These are phyloP conservation scores for Aspergillus pseudotamarii DNA, from an alignment of 2,329 filamentous ascomycete genomes.

Conservation along the genomic window DNA sequence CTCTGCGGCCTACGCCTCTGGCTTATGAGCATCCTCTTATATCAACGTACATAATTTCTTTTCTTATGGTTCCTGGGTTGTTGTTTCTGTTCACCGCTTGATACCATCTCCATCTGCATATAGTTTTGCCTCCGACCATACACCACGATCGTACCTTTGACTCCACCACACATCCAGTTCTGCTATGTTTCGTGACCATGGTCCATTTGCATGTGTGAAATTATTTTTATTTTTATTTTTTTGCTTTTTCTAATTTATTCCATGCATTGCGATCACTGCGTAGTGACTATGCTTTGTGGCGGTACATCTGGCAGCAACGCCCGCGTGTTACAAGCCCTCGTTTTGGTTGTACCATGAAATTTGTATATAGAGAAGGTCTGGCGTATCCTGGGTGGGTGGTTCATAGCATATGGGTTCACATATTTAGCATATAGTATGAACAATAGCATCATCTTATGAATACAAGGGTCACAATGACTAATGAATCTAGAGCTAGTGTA, in stretches of 20 bases:
- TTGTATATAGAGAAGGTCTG: conserved; percentile 1
- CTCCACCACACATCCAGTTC: not conserved
- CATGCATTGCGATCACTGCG: not conserved
- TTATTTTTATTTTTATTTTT: not conserved
- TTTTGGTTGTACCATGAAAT: not conserved
- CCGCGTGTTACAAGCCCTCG: not conserved
- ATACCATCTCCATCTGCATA: conserved; percentile 15
- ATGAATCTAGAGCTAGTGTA: not conserved
- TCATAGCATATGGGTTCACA: not conserved
- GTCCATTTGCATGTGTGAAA: not conserved
- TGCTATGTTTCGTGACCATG: not conserved
- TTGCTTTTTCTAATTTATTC: not conserved
- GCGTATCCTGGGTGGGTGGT: not conserved
- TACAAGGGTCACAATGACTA: not conserved
- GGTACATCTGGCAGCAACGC: not conserved
- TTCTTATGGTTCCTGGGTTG: not conserved
- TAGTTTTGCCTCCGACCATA: conserved; percentile 13
- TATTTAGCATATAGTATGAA: not conserved
- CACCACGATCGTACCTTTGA: not conserved
- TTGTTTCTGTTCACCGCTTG: conserved; percentile 3
- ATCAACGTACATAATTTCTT: not conserved
- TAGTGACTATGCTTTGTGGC: not conserved
- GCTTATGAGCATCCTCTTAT: not conserved
- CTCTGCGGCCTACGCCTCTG: not conserved
- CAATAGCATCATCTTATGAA: not conserved